phyloP scores from a whole-genome alignment of 208 protist genomes.

The Jaenimonas drosophilae region DNA sequence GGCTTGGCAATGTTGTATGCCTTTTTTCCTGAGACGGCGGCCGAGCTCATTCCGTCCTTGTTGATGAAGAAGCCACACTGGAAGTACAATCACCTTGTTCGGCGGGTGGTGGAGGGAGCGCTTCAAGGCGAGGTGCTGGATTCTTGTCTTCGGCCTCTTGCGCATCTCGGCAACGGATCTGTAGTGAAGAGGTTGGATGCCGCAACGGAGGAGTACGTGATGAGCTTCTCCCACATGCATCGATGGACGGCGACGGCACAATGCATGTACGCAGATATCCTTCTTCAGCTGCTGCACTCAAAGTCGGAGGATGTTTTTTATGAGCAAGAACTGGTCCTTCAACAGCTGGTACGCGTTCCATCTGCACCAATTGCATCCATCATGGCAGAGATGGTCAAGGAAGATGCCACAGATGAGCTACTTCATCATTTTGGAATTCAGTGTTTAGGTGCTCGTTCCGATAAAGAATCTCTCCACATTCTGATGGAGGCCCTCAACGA shows the following conservation, averaged over 20 bases:
- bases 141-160: no score
- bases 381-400: constrained; percentile 5
- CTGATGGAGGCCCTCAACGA: background rate
- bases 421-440: background rate
- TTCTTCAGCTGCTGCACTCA: constrained; percentile 4
- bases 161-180: no score
- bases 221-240: constrained; percentile 2
- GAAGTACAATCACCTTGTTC: constrained; percentile 1
- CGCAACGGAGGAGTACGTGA: no score
- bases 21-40: background rate
- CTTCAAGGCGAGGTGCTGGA: no score
- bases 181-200: no score
- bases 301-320: background rate
- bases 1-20: background rate
- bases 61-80: constrained; percentile 1
- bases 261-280: constrained; percentile 8
- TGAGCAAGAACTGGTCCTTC: background rate
- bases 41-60: background rate
- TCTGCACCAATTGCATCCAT: constrained; percentile 4
- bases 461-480: background rate
- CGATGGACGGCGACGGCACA: constrained; percentile 17
- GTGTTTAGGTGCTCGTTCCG: background rate
- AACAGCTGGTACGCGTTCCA: constrained; percentile 8
- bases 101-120: background rate
- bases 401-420: background rate